Evolutionary conservation across 176 grass and related monocot genomes (phyloP).

Genomic region (Cocos nucifera): DNA sequence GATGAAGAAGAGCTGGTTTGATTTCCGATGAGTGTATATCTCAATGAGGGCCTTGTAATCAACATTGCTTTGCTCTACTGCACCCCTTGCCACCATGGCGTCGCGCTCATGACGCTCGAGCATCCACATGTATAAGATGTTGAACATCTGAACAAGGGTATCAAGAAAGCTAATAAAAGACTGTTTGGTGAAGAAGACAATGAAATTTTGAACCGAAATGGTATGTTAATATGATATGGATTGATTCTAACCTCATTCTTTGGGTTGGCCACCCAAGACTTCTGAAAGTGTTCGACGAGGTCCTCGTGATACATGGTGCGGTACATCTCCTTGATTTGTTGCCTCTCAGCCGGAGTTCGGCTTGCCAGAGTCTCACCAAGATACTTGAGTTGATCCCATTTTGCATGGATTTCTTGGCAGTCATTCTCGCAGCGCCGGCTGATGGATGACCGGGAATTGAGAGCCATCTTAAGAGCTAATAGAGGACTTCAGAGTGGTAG

Average conservation of each 20-base stretch:
- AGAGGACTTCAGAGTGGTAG: neutral
- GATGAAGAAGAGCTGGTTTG: constrained; percentile 93
- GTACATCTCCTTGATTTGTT: constrained; percentile 58
- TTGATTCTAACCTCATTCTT: constrained; percentile 40
- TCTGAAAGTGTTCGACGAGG: constrained; percentile 32
- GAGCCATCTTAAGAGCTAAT: neutral
- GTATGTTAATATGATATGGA: neutral
- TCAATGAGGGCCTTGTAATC: constrained; percentile 54
- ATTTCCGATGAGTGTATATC: constrained; percentile 77
- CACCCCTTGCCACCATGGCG: constrained; percentile 44
- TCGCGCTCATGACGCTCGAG: constrained; percentile 67
- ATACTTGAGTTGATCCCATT: constrained; percentile 32
- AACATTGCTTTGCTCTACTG: constrained; percentile 28
- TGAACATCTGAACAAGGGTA: constrained; percentile 37
- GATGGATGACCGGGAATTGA: neutral
- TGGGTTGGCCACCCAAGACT: constrained; percentile 16
- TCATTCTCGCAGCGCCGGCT: constrained; percentile 15
- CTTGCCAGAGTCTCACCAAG: constrained; percentile 44
- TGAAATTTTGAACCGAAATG: neutral
- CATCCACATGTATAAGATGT: constrained; percentile 74
- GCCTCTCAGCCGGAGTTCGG: constrained; percentile 39
- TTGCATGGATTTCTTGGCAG: constrained; percentile 60
- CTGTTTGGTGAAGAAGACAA: neutral
- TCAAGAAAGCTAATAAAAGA: neutral
- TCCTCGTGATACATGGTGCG: constrained; percentile 49